Evolutionary conservation across 768 basidiomycete genomes (phyloP), one percentile per base, ranked within the genome.

Genomic region (Amanita pallidorosea): DNA sequence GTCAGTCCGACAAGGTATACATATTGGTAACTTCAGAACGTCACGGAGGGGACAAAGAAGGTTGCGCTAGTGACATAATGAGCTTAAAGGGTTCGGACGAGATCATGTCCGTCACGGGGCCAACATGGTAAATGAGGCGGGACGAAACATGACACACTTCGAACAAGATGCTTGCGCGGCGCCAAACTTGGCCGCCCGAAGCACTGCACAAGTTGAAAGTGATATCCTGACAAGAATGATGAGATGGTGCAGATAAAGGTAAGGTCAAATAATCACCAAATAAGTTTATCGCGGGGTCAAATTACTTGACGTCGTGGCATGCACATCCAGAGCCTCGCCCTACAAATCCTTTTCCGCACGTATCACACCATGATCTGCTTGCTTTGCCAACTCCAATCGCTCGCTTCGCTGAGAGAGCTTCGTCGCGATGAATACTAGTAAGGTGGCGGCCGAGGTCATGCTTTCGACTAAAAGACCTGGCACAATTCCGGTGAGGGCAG

Each of bases 361-460:
- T 64, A 42, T 88, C 81, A 53, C 88, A 90, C 84, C 88, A 86
- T 11, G 67, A 63, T 29, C 87, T 75, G 23, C 67, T 63, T 15
- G 77, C 82, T 52, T 74, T 76, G 52, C 79, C 80, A 29, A 86
- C 83, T 36, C 86, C 87, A 36, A 88, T 81, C n/a, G 76, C 64
- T 55, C 74, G 73, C 60, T 68, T 73, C 4, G 69, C 64, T 1
- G 59, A 56, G 4, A 61, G 55, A 6, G 73, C 67, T 29, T 84
- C 84, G 55, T 83, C 83, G 34, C 83, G 81, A 57, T 93, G 90
- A 52, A 93, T 91, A 54, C 85, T 86, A 44, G 88, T 78, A 49
- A 88, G 74, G 65, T 97, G 93, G 37, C 93, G 84, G 11, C 89
- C 89, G 7, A 97, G 70, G 61, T 97, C 93, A 62, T 97, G 93